Evolutionary conservation across 2,329 filamentous ascomycete genomes (phyloP).

Genomic region (Xylariomycetidae sp.): DNA sequence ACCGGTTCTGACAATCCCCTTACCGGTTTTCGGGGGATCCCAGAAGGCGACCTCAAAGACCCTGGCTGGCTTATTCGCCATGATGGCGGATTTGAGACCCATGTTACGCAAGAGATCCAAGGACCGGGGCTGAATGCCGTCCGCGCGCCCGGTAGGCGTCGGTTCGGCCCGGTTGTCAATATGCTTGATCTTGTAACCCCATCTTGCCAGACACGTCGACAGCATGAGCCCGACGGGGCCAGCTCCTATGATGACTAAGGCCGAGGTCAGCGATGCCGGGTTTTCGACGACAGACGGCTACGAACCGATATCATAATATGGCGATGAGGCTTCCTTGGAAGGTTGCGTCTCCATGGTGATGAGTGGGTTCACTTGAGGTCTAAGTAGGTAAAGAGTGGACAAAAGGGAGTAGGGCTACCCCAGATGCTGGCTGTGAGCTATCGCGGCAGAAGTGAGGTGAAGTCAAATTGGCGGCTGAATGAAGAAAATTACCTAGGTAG

Average conservation of each 20-base stretch:
- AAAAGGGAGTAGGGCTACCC: constrained; percentile 1
- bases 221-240: constrained; percentile 85
- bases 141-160: constrained; percentile 78
- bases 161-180: constrained; percentile 87
- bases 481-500: constrained; percentile 1
- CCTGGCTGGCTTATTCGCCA: constrained; percentile 81
- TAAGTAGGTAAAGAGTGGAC: neutral
- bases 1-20: constrained; percentile 60
- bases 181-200: constrained; percentile 94
- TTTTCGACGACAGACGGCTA: constrained; percentile 8
- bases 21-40: constrained; percentile 54
- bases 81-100: constrained; percentile 81
- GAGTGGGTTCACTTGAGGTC: neutral
- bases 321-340: constrained; percentile 9
- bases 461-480: constrained; percentile 1
- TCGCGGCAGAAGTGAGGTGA: neutral
- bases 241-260: constrained; percentile 77
- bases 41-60: constrained; percentile 76
- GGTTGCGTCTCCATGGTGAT: constrained; percentile 19
- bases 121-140: constrained; percentile 87
- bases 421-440: neutral
- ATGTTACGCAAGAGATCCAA: constrained; percentile 84
- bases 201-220: constrained; percentile 81
- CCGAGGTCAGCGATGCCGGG: constrained; percentile 9
- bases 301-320: constrained; percentile 42